Percentiles rank a stretch among this genome's conserved stretches.
These are phyloP conservation scores for Thermothelomyces thermophilus DNA, from an alignment of 2,329 filamentous ascomycete genomes.

Conservation along the genomic window DNA sequence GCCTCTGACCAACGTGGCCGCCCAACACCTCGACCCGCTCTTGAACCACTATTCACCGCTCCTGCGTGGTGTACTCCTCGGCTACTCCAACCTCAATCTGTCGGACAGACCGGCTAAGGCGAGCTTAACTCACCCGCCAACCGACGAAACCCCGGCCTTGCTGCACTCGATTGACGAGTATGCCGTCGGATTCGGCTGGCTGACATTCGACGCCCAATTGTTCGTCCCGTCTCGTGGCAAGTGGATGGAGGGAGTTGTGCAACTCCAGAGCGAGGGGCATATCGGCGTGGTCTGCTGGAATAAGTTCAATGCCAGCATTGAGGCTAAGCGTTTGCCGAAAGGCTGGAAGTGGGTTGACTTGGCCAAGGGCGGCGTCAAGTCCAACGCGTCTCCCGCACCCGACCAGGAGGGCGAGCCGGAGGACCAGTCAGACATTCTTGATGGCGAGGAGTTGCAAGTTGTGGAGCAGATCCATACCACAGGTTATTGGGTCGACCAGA, in stretches of 20 bases:
- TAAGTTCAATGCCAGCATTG: slow-evolving; percentile 85
- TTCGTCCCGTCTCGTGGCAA: slow-evolving; percentile 70
- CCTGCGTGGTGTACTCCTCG: slow-evolving; percentile 66
- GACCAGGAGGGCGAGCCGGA: slow-evolving; percentile 20
- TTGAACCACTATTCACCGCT: slow-evolving; percentile 70
- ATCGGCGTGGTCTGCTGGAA: slow-evolving; percentile 85
- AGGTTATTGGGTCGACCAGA: slow-evolving; percentile 69
- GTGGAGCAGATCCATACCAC: slow-evolving; percentile 47
- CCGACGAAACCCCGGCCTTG: slow-evolving; percentile 40
- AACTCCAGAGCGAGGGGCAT: slow-evolving; percentile 82
- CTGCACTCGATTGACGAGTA: slow-evolving; percentile 67
- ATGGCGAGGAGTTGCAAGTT: slow-evolving; percentile 46
- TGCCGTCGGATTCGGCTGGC: slow-evolving; percentile 78
- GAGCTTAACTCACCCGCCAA: slow-evolving; percentile 36
- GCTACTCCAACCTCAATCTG: slow-evolving; percentile 63
- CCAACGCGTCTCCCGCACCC: slow-evolving; percentile 11
- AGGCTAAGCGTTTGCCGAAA: slow-evolving; percentile 64
- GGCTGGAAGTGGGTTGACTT: slow-evolving; percentile 75
- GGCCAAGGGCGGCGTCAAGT: slow-evolving; percentile 36
- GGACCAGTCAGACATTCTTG: slow-evolving; percentile 27
- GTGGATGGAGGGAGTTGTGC: slow-evolving; percentile 72
- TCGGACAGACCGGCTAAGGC: slow-evolving; percentile 50
- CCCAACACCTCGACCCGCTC: slow-evolving; percentile 68
- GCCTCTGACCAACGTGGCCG: slow-evolving; percentile 63
- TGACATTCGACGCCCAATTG: slow-evolving; percentile 79